Evolutionary conservation across 2,329 filamentous ascomycete genomes (phyloP), one percentile per base, ranked within the genome.

Genomic region (Aspergillus candidus): DNA sequence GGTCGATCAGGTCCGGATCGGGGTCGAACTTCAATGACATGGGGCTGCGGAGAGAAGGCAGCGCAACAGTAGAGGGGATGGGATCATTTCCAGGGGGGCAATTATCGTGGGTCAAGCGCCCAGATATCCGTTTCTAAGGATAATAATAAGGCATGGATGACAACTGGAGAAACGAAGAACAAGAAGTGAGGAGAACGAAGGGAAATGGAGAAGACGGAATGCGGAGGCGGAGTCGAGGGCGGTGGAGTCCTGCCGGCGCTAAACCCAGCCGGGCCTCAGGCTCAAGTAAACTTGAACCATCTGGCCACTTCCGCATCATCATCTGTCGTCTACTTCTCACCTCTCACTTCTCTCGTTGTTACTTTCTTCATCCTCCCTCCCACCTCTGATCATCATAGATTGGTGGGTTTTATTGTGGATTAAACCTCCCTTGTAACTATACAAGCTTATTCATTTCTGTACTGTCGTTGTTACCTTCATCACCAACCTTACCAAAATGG

Each of bases 21-120:
- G 72, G 68, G 29, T 59, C 51, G 56, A 70, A 75, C 39, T 55
- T 61, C 47, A 66, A 61, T 48, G 66, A 63, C 72, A 73, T 74
- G 52, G 53, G 52, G 56, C 37, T 46, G 46, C 32, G 29, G 36
- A 18, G 32, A 37, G 35, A 41, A 47, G 44, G 36, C 38, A 38
- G 32, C 34, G 17, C n/a, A 14, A 31, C 35, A 30, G 42, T 5
- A 34, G 30, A 37, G n/a, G 12, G 15, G 32, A 39, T 31, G 35
- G 12, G 37, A 31, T 34, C 36, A 38, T 38, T 30, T 38, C 15
- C 22, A 14, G 13, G 10, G 13, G 36, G 22, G 22, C 22, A 27
- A 27, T 6, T 5, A 27, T 27, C 22, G 6, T 27, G 22, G 22
- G 22, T 27, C 22, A 27, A 27, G 22, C 22, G 22, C 22, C 22